Base-by-base conservation (phyloP, 2,329 filamentous ascomycete genomes). In the Endocalyx cinctus region DNA sequence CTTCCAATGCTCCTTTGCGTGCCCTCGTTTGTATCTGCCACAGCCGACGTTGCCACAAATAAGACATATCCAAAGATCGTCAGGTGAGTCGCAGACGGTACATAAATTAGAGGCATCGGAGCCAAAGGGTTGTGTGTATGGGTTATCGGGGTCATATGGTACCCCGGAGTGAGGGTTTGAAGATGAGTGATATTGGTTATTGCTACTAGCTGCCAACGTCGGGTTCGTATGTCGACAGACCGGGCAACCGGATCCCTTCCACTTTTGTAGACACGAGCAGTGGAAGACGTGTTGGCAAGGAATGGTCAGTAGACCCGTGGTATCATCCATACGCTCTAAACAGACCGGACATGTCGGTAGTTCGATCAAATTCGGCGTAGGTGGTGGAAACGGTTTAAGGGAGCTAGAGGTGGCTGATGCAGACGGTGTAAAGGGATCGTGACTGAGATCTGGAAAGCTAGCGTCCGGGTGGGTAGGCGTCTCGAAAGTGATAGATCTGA, bases 221-320 rank as follows among this genome's bases (percentile, higher is more conserved):
- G 70, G 63, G 39, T 72, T 77, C 2, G 89, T 94, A 51, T 94
- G 95, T 20, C 92, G 79, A 52, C 92, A 98, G 6, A 98, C 88
- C 0, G 92, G 92, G 54, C 92, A 98, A 5, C 90, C 90, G 17
- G 82, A 84, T 5, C 90, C 89, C 54, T 86, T 87, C 92, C 92
- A 98, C 55, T 92, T 97, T 53, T 95, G 86, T 1, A 98, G 70
- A 60, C 92, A 98, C 2, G 83, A 89, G 55, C 92, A 97, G 58
- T 98, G 92, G 55, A 98, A 98, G 32, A 97, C 87, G 52, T 98
- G 92, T 52, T 97, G 90, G 56, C 92, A 98, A 18, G 94, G 82
- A 25, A 97, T 97, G 1, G 92, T 98, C 55, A 98, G 77, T 3
- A 98, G 70, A 0, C 92, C 92, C 0, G 88, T 94, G 1, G 89